Conservation (phyloP, 805 yeast genomes). For the Hanseniaspora thailandica region DNA sequence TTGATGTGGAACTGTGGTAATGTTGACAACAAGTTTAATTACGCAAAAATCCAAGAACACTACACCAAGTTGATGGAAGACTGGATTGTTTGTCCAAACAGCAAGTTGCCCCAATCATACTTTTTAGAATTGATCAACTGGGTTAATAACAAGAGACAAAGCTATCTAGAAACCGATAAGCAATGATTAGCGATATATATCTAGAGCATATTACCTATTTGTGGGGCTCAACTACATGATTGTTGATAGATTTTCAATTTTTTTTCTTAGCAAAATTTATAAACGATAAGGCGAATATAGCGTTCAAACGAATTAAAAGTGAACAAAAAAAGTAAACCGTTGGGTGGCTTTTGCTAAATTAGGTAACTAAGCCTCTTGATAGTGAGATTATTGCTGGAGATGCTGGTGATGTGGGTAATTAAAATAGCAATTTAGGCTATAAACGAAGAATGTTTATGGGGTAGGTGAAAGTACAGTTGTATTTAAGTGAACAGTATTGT, state of each 20-base stretch:
- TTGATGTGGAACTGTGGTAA: conserved; percentile 27
- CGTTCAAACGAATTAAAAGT: background rate
- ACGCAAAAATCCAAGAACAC: conserved; percentile 38
- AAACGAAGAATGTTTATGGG: too few species aligned
- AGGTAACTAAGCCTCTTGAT: too few species aligned
- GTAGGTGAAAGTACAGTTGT: too few species aligned
- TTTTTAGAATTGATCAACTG: conserved; percentile 75
- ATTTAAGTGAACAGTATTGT: too few species aligned
- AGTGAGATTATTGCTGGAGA: too few species aligned
- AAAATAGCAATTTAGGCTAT: too few species aligned
- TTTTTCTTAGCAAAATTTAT: background rate
- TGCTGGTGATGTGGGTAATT: too few species aligned
- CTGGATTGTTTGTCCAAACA: conserved; percentile 45
- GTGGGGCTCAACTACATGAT: background rate
- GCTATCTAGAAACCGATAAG: background rate
- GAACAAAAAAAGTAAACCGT: background rate
- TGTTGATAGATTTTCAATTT: background rate
- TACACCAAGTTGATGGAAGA: conserved; percentile 45
- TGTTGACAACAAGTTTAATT: conserved; percentile 26
- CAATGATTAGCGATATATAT: background rate
- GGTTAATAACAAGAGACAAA: conserved; percentile 43
- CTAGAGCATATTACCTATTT: background rate
- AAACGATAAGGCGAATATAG: background rate
- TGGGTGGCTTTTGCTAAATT: too few species aligned
- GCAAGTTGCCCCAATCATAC: conserved; percentile 42